These are phyloP conservation scores for Salvia miltiorrhiza DNA, from an alignment of 257 asterid species.

Conservation along the genomic window DNA sequence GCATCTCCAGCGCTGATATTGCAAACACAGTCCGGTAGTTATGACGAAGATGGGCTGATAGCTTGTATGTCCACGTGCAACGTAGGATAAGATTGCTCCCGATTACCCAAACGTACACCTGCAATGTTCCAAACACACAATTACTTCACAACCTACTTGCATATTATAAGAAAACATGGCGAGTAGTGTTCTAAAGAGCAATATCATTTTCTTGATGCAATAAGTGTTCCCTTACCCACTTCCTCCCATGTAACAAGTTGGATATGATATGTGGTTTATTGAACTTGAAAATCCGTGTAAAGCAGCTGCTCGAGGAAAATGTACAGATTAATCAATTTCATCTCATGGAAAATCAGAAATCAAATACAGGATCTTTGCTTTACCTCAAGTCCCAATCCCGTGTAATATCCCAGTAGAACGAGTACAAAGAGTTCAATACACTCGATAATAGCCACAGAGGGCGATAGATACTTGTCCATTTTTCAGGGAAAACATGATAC, in stretches of 20 bases:
- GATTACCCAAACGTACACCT: conserved; percentile 87
- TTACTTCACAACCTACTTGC: too few relatives aligned
- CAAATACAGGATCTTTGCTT: not conserved
- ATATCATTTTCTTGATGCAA: too few relatives aligned
- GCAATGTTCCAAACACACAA: conserved; percentile 4
- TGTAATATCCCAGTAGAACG: conserved; percentile 94
- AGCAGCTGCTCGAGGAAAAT: conserved; percentile 42
- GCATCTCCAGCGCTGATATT: conserved; percentile 73
- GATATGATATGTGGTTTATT: conserved; percentile 62
- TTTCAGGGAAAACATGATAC: conserved; percentile 81
- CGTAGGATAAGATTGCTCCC: conserved; percentile 85
- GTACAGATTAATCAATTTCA: not conserved
- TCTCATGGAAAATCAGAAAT: conserved; percentile 1
- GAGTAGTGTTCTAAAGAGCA: too few relatives aligned
- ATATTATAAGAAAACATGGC: too few relatives aligned
- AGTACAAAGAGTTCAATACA: conserved; percentile 79
- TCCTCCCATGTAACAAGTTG: conserved; percentile 65
- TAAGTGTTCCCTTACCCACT: conserved; percentile 61
- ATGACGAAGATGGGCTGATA: conserved; percentile 96
- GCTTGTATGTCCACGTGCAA: conserved; percentile 96
- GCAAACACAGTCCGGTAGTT: conserved; percentile 73
- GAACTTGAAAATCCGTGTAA: conserved; percentile 96
- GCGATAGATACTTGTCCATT: conserved; percentile 73
- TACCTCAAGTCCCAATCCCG: conserved; percentile 98
- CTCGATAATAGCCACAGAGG: conserved; percentile 93